Base-by-base conservation (phyloP, 2,329 filamentous ascomycete genomes). In the Aspergillus neoniger region DNA sequence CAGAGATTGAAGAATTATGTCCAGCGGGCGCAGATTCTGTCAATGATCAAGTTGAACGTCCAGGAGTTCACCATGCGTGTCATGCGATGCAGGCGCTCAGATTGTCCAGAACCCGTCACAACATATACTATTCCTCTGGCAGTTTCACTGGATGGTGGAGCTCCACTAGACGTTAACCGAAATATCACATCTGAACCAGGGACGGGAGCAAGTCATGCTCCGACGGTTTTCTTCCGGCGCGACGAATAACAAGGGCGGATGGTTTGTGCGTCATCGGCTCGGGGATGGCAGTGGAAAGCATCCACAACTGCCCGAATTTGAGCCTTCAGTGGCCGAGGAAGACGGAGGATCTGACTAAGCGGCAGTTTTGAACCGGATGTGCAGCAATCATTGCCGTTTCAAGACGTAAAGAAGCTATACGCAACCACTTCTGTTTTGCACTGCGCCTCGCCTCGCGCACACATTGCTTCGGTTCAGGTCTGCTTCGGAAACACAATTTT, bases 341-440 rank as follows among this genome's bases (percentile, higher is more conserved):
- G 15, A 6, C 38, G 23, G 25, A 8, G 2, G 23, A 19, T 15
- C 65, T 32, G 55, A 50, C 48, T 57, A 43, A 49, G 44, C 44
- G 44, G 23, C 23, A 49, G 10, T 23, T 23, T 23, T 23, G 25
- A 28, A 48, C 28, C 49, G 5, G 2, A 5, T 15, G 32, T 36
- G 25, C 30, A 55, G 52, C 52, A 32, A 55, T 44, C 38, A 44
- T 30, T 55, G 32, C 52, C 52, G 5, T 14, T 55, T 55, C 19
- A 23, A 19, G 52, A 55, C 21, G 9, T 30, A 2, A 44, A 55
- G 38, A 38, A 44, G 38, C 38, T 43, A 55, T 55, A 28, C 23
- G 17, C 38, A 30, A 39, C 32, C 3, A 41, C 21, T 41, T 43
- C 19, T 14, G 32, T 14, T 14, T 23, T 4, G 10, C 1, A 8